phyloP scores from a whole-genome alignment of 2,329 filamentous ascomycete genomes.

The Penicillium glabrum region DNA sequence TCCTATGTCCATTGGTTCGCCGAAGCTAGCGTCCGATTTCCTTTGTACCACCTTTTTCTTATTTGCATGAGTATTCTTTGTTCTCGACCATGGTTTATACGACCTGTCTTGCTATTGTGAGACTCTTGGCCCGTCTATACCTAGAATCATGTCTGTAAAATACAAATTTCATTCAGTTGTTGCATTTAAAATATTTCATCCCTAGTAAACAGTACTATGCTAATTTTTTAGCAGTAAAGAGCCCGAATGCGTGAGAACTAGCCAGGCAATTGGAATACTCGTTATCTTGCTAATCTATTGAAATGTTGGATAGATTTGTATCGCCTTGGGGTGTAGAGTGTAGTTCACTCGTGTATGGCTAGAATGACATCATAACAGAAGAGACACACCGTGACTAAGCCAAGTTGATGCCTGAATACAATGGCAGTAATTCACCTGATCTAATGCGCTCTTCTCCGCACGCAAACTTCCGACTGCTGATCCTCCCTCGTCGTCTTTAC shows the following conservation, averaged over 20 bases:
- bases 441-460: conserved; percentile 27
- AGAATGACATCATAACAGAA: background rate
- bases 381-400: conserved; percentile 12
- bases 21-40: conserved; percentile 29
- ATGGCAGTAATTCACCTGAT: conserved; percentile 24
- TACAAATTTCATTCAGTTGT: conserved; percentile 21
- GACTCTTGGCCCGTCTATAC: conserved; percentile 25
- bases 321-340: too few relatives aligned
- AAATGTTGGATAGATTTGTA: too few relatives aligned
- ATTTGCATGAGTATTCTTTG: conserved; percentile 25
- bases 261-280: too few relatives aligned
- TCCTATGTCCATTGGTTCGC: conserved; percentile 25
- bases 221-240: too few relatives aligned
- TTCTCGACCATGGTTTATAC: conserved; percentile 25
- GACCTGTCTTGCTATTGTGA: conserved; percentile 18
- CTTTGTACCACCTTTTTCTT: conserved; percentile 24
- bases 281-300: too few relatives aligned
- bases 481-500: conserved; percentile 3
- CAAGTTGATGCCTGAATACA: conserved; percentile 8
- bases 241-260: too few relatives aligned
- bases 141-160: conserved; percentile 29
- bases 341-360: background rate
- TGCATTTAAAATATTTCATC: background rate
- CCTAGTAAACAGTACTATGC: background rate
- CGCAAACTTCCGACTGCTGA: conserved; percentile 19